Evolutionary conservation across 768 basidiomycete species (phyloP).

Genomic region (Leccinum rimulosum): DNA sequence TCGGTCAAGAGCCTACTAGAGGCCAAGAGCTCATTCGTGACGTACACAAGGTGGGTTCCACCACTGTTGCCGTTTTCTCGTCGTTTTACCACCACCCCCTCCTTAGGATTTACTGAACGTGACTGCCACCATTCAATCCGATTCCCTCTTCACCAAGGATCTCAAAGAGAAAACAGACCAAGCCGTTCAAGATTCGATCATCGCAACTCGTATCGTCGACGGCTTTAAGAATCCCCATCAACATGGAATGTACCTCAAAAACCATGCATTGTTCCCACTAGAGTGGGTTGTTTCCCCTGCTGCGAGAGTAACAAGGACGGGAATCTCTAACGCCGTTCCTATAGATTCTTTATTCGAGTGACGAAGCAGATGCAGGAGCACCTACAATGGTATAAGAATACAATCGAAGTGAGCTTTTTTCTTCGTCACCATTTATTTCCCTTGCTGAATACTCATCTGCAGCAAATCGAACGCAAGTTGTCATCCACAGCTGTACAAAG

Average conservation of each 20-base stretch:
- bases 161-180: conserved; percentile 74
- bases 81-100: not conserved
- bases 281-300: conserved; percentile 49
- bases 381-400: conserved; percentile 74
- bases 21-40: conserved; percentile 66
- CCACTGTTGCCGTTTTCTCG: not conserved
- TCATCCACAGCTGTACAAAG: conserved; percentile 61
- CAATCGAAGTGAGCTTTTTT: conserved; percentile 59
- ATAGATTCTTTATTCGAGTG: conserved; percentile 70
- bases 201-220: conserved; percentile 73
- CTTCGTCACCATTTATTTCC: not conserved
- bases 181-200: conserved; percentile 77
- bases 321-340: not conserved
- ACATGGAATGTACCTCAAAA: conserved; percentile 67
- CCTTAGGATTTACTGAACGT: conserved; percentile 63
- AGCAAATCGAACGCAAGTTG: conserved; percentile 75
- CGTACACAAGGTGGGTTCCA: conserved; percentile 57
- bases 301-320: not conserved
- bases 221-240: conserved; percentile 76
- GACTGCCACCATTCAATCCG: conserved; percentile 61
- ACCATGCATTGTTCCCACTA: conserved; percentile 77
- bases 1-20: conserved; percentile 72
- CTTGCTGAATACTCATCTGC: not conserved
- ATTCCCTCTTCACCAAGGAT: conserved; percentile 64
- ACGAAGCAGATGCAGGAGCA: conserved; percentile 71